Evolutionary conservation across 139 green algal species (phyloP).

Genomic region (Pycnococcus provasolii): DNA sequence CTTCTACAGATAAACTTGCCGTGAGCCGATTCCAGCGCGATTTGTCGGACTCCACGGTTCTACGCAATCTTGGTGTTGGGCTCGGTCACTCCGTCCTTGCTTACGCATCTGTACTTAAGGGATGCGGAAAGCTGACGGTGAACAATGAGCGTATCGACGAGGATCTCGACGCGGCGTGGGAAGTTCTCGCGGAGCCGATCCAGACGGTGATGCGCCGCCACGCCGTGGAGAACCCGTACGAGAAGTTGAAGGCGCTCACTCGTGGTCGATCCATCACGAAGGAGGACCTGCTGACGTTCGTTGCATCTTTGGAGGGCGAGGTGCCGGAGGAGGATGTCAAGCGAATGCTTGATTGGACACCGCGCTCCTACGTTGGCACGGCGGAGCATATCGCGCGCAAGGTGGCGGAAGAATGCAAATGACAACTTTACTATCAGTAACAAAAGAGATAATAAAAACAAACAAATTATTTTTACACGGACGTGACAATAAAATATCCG

Average conservation of each 20-base stretch:
- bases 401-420: too few species aligned
- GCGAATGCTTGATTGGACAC: too few species aligned
- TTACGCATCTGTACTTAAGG: conserved; percentile 67
- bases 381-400: too few species aligned
- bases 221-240: conserved; percentile 85
- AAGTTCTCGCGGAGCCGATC: conserved; percentile 90
- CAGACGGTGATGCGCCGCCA: conserved; percentile 84
- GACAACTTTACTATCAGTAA: too few species aligned
- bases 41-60: conserved; percentile 93
- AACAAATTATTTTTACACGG: too few species aligned
- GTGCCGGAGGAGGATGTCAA: too few species aligned
- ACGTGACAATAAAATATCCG: too few species aligned
- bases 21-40: conserved; percentile 67
- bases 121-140: conserved; percentile 84
- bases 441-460: too few species aligned
- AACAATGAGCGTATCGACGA: conserved; percentile 21
- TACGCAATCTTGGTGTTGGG: conserved; percentile 91
- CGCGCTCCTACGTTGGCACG: too few species aligned
- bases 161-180: conserved; percentile 38
- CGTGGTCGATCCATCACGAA: conserved; percentile 64
- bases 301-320: too few species aligned
- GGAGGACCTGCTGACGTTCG: too few species aligned
- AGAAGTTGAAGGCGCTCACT: conserved; percentile 97
- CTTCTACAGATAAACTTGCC: background rate
- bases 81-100: conserved; percentile 81